Percentiles rank a stretch among this genome's conserved stretches.
Conservation (phyloP, 768 basidiomycete genomes). For the Mycena galericulata region DNA sequence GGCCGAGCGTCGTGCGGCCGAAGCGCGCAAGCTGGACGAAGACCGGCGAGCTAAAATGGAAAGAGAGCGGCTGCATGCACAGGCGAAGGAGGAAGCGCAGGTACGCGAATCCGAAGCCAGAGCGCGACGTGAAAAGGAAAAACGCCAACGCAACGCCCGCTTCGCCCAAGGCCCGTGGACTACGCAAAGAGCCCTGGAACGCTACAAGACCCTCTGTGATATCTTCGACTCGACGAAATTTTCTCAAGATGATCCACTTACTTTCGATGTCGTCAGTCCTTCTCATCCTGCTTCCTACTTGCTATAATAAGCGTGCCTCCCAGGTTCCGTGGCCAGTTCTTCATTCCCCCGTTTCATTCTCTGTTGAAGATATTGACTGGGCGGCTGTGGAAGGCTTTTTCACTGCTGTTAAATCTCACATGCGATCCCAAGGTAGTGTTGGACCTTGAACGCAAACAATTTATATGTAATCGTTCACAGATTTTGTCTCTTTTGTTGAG, state of each 20-base stretch:
- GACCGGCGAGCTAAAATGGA: slow-evolving; percentile 39
- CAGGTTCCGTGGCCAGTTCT: slow-evolving; percentile 90
- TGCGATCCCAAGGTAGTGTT: slow-evolving; percentile 58
- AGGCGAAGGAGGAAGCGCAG: slow-evolving; percentile 43
- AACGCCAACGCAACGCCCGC: slow-evolving; percentile 60
- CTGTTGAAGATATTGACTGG: slow-evolving; percentile 79
- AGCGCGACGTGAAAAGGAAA: slow-evolving; percentile 53
- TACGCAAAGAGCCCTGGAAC: slow-evolving; percentile 73
- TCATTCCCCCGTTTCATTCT: slow-evolving; percentile 60
- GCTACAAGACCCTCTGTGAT: slow-evolving; percentile 70
- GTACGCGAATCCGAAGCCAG: slow-evolving; percentile 47
- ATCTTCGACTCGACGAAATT: slow-evolving; percentile 75
- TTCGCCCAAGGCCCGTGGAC: slow-evolving; percentile 77
- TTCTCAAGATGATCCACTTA: slow-evolving; percentile 61
- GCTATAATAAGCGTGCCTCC: too few relatives aligned
- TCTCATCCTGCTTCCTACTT: too few relatives aligned
- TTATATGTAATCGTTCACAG: slow-evolving; percentile 35
- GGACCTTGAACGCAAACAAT: background rate
- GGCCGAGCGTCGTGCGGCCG: slow-evolving; percentile 48
- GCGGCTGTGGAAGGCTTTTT: slow-evolving; percentile 80
- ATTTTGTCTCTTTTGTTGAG: slow-evolving; percentile 75
- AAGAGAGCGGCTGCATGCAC: slow-evolving; percentile 39
- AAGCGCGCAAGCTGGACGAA: slow-evolving; percentile 43
- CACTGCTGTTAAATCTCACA: slow-evolving; percentile 57
- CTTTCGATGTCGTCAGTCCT: slow-evolving; percentile 69